phyloP scores from a whole-genome alignment of 208 protist species.

The Trypanosoma vivax region DNA sequence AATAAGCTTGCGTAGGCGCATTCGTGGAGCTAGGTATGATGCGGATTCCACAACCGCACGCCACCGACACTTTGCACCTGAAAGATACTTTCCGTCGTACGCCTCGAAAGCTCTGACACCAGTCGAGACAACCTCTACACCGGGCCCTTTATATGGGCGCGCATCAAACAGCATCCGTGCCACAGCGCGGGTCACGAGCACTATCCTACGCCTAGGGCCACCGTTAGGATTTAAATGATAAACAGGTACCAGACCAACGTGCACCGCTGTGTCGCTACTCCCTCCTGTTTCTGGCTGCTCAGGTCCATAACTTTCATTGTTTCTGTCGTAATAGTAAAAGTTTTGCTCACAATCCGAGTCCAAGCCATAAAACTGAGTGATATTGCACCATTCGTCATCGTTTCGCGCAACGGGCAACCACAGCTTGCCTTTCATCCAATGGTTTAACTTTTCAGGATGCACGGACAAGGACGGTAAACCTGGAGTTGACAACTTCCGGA shows the following conservation, averaged over 20 bases:
- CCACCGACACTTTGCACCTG: slow-evolving; percentile 70
- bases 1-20: slow-evolving; percentile 49
- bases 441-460: slow-evolving; percentile 68
- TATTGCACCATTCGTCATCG: slow-evolving; percentile 67
- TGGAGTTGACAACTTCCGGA: slow-evolving; percentile 62
- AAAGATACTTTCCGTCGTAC: slow-evolving; percentile 74
- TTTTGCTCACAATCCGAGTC: slow-evolving; percentile 25
- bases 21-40: slow-evolving; percentile 56
- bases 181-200: slow-evolving; percentile 63
- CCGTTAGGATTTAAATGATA: slow-evolving; percentile 86
- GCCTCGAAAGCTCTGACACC: slow-evolving; percentile 80
- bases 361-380: slow-evolving; percentile 72
- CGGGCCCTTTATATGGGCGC: slow-evolving; percentile 83
- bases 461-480: slow-evolving; percentile 28
- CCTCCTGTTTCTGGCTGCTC: too few relatives aligned
- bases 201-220: slow-evolving; percentile 60
- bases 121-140: slow-evolving; percentile 81
- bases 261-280: too few relatives aligned
- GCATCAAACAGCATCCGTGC: slow-evolving; percentile 65
- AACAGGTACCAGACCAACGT: slow-evolving; percentile 56
- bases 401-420: slow-evolving; percentile 58
- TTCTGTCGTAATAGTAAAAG: slow-evolving; percentile 34
- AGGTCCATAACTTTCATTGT: too few relatives aligned
- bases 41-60: slow-evolving; percentile 75
- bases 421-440: slow-evolving; percentile 83